phyloP scores from a whole-genome alignment of 768 basidiomycete genomes.

The Tylopilus balloui region DNA sequence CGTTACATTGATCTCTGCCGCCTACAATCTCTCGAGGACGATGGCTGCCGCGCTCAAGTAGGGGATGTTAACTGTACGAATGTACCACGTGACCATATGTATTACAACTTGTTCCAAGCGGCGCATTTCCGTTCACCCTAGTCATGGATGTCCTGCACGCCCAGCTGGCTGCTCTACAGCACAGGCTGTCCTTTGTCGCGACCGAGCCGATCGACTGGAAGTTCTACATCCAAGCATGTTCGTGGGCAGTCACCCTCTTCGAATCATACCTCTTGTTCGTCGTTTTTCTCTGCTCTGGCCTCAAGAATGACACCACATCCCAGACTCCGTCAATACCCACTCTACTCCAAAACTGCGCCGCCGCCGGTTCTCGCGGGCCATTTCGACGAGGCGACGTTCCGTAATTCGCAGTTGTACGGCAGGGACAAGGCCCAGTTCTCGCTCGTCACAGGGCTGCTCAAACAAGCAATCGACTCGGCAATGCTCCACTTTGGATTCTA shows the following conservation, averaged over 20 bases:
- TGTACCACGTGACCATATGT: conserved; percentile 12
- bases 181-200: conserved; percentile 64
- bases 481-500: conserved; percentile 76
- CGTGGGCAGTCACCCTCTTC: conserved; percentile 76
- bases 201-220: conserved; percentile 78
- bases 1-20: conserved; percentile 80
- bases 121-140: conserved; percentile 4
- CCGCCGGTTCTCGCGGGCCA: conserved; percentile 66
- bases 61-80: background rate
- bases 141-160: conserved; percentile 60
- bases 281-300: background rate
- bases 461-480: conserved; percentile 63
- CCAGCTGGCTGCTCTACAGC: conserved; percentile 54
- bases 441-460: conserved; percentile 67
- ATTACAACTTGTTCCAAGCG: too few relatives aligned
- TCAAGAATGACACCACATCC: background rate
- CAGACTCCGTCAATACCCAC: conserved; percentile 74
- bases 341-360: conserved; percentile 72
- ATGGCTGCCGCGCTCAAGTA: conserved; percentile 14
- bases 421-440: conserved; percentile 85
- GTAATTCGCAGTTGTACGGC: conserved; percentile 90
- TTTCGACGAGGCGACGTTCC: conserved; percentile 66
- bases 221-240: conserved; percentile 69
- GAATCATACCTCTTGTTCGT: conserved; percentile 85
- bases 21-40: conserved; percentile 78